Conservation (phyloP, 345 rosid species). For the Hibiscus tridactylites region DNA sequence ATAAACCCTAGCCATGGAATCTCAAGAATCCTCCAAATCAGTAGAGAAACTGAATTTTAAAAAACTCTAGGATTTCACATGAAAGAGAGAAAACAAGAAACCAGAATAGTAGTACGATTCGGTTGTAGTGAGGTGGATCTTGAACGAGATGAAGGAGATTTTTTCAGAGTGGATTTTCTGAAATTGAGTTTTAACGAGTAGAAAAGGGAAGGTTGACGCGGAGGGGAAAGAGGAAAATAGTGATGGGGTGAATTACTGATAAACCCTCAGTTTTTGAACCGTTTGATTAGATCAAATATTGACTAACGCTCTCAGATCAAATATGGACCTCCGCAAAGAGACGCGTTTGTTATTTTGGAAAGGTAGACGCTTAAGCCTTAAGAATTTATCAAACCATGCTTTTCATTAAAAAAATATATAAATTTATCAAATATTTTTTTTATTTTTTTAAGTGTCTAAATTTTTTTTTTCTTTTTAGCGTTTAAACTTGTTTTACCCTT, state of each 20-base stretch:
- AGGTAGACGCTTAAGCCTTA: neutral
- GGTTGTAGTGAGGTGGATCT: conserved; percentile 1
- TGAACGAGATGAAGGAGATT: neutral
- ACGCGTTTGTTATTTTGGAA: neutral
- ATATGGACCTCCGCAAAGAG: neutral
- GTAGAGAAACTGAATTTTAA: neutral
- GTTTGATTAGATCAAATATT: neutral
- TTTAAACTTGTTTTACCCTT: too few species aligned
- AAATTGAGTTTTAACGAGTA: neutral
- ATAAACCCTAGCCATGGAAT: conserved; percentile 56
- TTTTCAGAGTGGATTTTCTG: neutral
- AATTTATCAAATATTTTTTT: too few species aligned
- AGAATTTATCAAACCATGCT: neutral
- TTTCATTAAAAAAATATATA: too few species aligned
- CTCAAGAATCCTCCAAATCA: conserved; percentile 7
- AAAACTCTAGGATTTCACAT: neutral
- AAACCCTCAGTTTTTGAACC: neutral
- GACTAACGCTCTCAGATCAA: neutral
- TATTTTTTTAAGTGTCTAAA: too few species aligned
- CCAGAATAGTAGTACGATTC: neutral
- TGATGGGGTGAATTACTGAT: neutral
- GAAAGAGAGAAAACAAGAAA: neutral
- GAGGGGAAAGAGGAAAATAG: neutral
- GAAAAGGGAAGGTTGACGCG: neutral
- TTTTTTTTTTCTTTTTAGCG: too few species aligned